Evolutionary conservation across 2,329 filamentous ascomycete genomes (phyloP).

Genomic region (Ceratocystis ficicola): DNA sequence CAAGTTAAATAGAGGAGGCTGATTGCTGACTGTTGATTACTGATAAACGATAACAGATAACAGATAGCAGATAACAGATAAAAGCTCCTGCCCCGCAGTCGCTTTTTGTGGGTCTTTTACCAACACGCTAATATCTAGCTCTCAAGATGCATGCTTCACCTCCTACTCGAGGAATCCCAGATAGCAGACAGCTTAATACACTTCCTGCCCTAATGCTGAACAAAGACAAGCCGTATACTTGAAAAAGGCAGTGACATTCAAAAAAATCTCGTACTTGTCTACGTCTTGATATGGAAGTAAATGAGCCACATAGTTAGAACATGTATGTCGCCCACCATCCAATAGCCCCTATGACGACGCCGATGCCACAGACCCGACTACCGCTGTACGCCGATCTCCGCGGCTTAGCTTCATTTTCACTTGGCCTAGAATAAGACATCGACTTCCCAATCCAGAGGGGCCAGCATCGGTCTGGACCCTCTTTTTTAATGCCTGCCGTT

Average conservation of each 20-base stretch:
- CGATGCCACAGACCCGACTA: not conserved
- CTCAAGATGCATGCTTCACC: not conserved
- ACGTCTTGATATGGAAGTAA: too few relatives aligned
- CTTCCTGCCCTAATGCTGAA: not conserved
- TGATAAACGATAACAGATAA: not conserved
- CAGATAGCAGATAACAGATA: not conserved
- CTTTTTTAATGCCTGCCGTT: not conserved
- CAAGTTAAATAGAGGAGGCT: not conserved
- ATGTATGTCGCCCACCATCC: not conserved
- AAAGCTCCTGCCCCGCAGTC: conserved; percentile 5
- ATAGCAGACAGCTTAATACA: not conserved
- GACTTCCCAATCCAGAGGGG: not conserved
- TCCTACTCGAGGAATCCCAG: not conserved
- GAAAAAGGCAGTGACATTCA: not conserved
- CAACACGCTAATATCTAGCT: conserved; percentile 1
- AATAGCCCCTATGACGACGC: not conserved
- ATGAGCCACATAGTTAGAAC: not conserved
- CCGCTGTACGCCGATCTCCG: conserved; percentile 17
- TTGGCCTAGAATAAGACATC: not conserved
- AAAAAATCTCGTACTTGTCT: not conserved
- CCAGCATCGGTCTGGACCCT: not conserved
- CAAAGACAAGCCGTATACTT: not conserved
- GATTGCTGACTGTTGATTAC: not conserved
- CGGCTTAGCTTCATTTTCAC: not conserved
- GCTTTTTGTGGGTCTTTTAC: not conserved